A percentile compares a stretch with the other conserved stretches of the same genome.
Conservation (phyloP, 345 rosid genomes). For the Syzygium aromaticum region DNA sequence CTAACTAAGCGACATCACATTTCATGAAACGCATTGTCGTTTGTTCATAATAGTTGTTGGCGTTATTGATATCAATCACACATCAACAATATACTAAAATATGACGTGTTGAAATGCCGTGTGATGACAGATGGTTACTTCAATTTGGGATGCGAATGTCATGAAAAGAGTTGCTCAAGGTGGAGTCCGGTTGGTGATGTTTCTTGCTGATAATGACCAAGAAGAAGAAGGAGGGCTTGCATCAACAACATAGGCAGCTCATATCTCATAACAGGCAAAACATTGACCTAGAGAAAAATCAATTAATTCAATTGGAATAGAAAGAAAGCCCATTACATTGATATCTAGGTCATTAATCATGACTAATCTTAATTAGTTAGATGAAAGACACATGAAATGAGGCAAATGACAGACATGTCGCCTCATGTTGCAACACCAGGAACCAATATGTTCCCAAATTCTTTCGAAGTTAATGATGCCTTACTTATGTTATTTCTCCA, state of each 20-base stretch:
- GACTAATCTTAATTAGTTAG: not conserved
- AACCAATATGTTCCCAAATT: not conserved
- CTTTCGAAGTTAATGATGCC: not conserved
- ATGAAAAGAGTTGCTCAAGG: slow-evolving; percentile 93
- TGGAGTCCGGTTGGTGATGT: slow-evolving; percentile 84
- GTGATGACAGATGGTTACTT: slow-evolving; percentile 65
- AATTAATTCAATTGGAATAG: not conserved
- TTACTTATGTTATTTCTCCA: not conserved
- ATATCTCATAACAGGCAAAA: not conserved
- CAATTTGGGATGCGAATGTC: slow-evolving; percentile 66
- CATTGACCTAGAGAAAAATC: not conserved
- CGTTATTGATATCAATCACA: not conserved
- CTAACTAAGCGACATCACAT: not conserved
- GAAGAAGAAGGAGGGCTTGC: slow-evolving; percentile 20
- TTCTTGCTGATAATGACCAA: slow-evolving; percentile 18
- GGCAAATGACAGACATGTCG: not conserved
- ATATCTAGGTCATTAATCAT: not conserved
- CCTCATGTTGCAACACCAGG: not conserved
- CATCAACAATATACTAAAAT: not conserved
- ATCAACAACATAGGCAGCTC: slow-evolving; percentile 24
- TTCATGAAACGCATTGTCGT: not conserved
- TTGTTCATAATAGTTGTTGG: not conserved
- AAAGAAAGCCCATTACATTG: not conserved
- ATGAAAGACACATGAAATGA: not conserved
- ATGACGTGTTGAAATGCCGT: not conserved